Conservation (phyloP, 305 asterid genomes). For the Petunia hybrid region DNA sequence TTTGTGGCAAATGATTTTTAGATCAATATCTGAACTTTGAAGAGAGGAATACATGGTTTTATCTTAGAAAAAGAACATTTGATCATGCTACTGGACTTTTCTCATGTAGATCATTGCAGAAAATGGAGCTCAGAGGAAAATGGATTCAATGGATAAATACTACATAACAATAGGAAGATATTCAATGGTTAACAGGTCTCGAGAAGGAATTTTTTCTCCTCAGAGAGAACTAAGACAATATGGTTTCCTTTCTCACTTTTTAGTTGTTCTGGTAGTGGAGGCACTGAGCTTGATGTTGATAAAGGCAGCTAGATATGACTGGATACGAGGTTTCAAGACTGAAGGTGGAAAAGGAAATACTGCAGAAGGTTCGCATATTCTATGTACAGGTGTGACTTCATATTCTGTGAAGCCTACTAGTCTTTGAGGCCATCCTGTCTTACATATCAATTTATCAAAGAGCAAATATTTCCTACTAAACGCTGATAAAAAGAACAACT, state of each 20-base stretch:
- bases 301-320: background rate
- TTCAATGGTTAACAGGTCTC: background rate
- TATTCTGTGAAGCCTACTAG: background rate
- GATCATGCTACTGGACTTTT: background rate
- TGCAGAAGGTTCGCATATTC: background rate
- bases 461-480: background rate
- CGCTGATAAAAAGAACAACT: background rate
- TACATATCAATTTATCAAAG: background rate
- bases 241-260: background rate
- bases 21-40: background rate
- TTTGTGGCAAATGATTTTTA: background rate
- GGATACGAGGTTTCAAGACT: background rate
- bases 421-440: background rate
- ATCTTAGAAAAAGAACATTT: background rate
- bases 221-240: background rate
- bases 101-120: background rate
- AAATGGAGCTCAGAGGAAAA: background rate
- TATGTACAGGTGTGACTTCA: background rate
- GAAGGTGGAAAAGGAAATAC: background rate
- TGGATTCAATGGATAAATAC: background rate
- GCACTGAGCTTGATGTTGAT: background rate
- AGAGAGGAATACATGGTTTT: background rate
- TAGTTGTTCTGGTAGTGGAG: background rate
- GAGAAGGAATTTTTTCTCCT: background rate
- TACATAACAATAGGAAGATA: background rate